Evolutionary conservation across 2,329 filamentous ascomycete species (phyloP).

Genomic region (Cladosporium sp.): DNA sequence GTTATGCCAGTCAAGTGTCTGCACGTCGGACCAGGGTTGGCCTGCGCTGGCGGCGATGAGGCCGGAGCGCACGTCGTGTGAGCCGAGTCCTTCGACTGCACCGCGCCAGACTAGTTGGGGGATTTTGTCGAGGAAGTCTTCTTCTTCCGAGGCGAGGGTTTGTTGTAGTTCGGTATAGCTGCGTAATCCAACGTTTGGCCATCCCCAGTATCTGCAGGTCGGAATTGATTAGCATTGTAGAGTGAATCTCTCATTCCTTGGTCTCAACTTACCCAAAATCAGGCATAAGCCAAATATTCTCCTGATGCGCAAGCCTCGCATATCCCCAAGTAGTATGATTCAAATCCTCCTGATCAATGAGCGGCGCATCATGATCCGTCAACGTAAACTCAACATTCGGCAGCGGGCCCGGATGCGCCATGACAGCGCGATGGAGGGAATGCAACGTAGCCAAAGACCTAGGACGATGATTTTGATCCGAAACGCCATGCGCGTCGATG

Average conservation of each 20-base stretch:
- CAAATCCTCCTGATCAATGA: slow-evolving; percentile 18
- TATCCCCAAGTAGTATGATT: slow-evolving; percentile 40
- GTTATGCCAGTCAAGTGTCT: slow-evolving; percentile 22
- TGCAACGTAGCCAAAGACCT: slow-evolving; percentile 38
- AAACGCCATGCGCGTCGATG: slow-evolving; percentile 30
- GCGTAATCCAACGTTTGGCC: slow-evolving; percentile 43
- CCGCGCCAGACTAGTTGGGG: slow-evolving; percentile 49
- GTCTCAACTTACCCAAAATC: slow-evolving; percentile 44
- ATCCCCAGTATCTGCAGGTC: slow-evolving; percentile 40
- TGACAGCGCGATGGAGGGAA: slow-evolving; percentile 46
- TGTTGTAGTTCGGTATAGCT: slow-evolving; percentile 17
- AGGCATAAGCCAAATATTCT: slow-evolving; percentile 46
- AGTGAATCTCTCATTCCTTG: no score
- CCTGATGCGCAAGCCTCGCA: slow-evolving; percentile 30
- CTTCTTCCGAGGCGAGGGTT: slow-evolving; percentile 15
- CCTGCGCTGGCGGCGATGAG: slow-evolving; percentile 29
- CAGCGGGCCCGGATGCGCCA: slow-evolving; percentile 36
- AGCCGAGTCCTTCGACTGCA: slow-evolving; percentile 28
- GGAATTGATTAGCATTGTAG: no score
- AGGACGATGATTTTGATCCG: slow-evolving; percentile 24
- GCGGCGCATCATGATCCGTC: slow-evolving; percentile 41
- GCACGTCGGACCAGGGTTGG: slow-evolving; percentile 46
- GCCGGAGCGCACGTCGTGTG: slow-evolving; percentile 23
- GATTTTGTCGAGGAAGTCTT: slow-evolving; percentile 36
- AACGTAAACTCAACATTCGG: slow-evolving; percentile 50